Percentiles rank a stretch among this genome's conserved stretches.
phyloP scores from a whole-genome alignment of 495 filamentous ascomycete genomes.

The Aspergillus hancockii region DNA sequence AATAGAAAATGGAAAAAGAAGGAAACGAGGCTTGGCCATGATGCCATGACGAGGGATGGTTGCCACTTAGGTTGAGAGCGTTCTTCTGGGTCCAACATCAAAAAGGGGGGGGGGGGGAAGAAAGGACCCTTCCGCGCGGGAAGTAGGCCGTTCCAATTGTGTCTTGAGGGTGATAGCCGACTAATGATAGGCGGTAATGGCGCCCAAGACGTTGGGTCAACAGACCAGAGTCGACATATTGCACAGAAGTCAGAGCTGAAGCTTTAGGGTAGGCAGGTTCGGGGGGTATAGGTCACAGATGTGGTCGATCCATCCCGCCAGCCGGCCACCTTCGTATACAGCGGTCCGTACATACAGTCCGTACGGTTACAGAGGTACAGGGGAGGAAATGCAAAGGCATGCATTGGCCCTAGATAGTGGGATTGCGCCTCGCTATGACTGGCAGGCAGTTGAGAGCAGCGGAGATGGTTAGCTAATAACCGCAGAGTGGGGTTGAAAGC shows the following conservation, averaged over 20 bases:
- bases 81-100: slow-evolving; percentile 8
- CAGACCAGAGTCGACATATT: slow-evolving; percentile 20
- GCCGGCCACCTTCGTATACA: slow-evolving; percentile 15
- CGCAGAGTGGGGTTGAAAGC: slow-evolving; percentile 28
- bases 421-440: slow-evolving; percentile 26
- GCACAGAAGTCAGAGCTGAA: slow-evolving; percentile 20
- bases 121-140: slow-evolving; percentile 20
- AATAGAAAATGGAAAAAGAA: slow-evolving; percentile 1
- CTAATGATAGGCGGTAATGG: slow-evolving; percentile 28
- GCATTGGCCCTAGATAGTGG: slow-evolving; percentile 30
- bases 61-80: neutral
- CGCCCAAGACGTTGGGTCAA: slow-evolving; percentile 36
- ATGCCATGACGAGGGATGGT: too few species aligned
- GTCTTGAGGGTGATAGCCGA: slow-evolving; percentile 12
- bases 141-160: slow-evolving; percentile 17
- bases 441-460: slow-evolving; percentile 25
- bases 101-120: neutral
- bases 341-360: neutral
- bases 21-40: neutral
- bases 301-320: slow-evolving; percentile 25
- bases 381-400: slow-evolving; percentile 3
- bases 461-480: slow-evolving; percentile 27
- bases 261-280: slow-evolving; percentile 32
- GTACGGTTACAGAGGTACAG: slow-evolving; percentile 1
- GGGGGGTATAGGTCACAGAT: slow-evolving; percentile 25